Evolutionary conservation across 148 eudicot genomes (phyloP), one percentile per base, ranked within the genome.

Genomic region (Gaultheria prostrata): DNA sequence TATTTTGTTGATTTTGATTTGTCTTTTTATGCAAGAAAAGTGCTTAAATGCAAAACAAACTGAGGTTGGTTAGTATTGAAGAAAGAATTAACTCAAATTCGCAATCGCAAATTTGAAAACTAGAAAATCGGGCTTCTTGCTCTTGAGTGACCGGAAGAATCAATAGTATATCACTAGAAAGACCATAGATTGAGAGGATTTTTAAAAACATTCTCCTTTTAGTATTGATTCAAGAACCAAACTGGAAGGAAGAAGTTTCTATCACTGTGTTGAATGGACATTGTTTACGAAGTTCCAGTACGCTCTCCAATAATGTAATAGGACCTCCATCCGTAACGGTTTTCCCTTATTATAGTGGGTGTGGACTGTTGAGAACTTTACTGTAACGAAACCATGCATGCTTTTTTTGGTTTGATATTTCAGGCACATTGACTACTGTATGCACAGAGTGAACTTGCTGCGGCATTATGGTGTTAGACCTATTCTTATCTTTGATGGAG

Each of bases 401-500:
- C 39, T 21, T 79, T 75, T 39, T 56, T 56, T 57, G 79, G 76
- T 81, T 30, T 85, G 56, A 56, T 82, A 32, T 84, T 86, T 32
- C 84, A 97, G 99, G 95, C 98, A 95, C 83, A 92, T 97, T 76
- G 89, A 91, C 85, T 97, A 97, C 86, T 97, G 99, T 83, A 93
- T 97, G 98, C 99, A 95, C 83, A 89, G 98, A 87, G 98, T 97
- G 77, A 95, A 97, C 87, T 85, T 97, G 91, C 82, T 97, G 88
- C 95, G 94, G 48, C 99, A 97, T 92, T 84, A 94, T 89, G 98
- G 95, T 78, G 90, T 97, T 76, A 94, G 79, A 76, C 99, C 99
- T 72, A 86, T 97, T 89, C 94, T 97, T 82, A 94, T 97, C 28
- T 93, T 97, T 86, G 99, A 97, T 92, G 99, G 99, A 69, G 99